Evolutionary conservation across 768 basidiomycete species (phyloP).

Genomic region (Tylopilus plumbeoviolaceoides): DNA sequence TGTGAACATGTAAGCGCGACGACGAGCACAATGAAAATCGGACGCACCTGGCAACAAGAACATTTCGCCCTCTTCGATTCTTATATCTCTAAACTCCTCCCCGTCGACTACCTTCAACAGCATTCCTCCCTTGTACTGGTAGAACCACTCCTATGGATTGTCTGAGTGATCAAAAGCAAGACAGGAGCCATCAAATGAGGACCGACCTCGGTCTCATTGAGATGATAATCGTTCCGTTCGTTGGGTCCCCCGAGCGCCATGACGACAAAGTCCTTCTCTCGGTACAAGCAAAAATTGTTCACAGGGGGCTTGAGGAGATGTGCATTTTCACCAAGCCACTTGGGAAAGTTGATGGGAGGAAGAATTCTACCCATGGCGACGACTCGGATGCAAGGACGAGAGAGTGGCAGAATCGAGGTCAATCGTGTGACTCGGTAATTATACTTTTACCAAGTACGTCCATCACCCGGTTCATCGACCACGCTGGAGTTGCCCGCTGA

Average conservation of each 20-base stretch:
- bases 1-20: background rate
- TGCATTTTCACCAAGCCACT: slow-evolving; percentile 81
- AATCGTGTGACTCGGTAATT: too few relatives aligned
- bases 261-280: slow-evolving; percentile 83
- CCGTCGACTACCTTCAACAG: slow-evolving; percentile 82
- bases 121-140: slow-evolving; percentile 95
- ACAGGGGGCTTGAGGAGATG: slow-evolving; percentile 87
- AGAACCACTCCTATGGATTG: slow-evolving; percentile 84
- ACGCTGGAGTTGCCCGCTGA: too few relatives aligned
- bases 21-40: background rate
- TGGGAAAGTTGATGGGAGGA: slow-evolving; percentile 83
- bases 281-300: slow-evolving; percentile 84
- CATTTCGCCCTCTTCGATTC: slow-evolving; percentile 95
- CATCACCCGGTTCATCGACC: too few relatives aligned
- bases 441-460: too few relatives aligned
- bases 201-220: slow-evolving; percentile 88
- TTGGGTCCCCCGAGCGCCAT: slow-evolving; percentile 98
- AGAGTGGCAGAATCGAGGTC: background rate
- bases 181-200: background rate
- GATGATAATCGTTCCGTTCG: slow-evolving; percentile 88
- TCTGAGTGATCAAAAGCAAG: background rate
- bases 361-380: slow-evolving; percentile 57
- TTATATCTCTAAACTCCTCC: slow-evolving; percentile 75
- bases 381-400: background rate
- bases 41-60: slow-evolving; percentile 84